Conservation (phyloP, 768 basidiomycete species). For the Ramaria sp. region DNA sequence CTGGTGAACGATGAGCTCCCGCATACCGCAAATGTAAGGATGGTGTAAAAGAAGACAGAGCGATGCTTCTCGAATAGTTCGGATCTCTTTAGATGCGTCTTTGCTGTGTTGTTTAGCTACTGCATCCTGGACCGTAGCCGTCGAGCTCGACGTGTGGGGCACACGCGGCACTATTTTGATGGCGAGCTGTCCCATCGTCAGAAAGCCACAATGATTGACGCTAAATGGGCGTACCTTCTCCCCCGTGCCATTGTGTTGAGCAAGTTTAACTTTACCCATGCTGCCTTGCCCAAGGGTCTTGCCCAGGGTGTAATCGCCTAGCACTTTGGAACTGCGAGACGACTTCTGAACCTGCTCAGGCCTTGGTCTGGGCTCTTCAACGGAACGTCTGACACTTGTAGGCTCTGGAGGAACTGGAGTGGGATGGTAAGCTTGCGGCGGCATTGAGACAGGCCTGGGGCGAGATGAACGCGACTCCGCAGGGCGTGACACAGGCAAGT, state of each 20-base stretch:
- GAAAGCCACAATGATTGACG: not conserved
- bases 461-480: slow-evolving; percentile 18
- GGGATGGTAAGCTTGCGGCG: slow-evolving; percentile 43
- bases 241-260: slow-evolving; percentile 75
- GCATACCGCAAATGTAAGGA: slow-evolving; percentile 99
- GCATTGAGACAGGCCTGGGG: slow-evolving; percentile 66
- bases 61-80: slow-evolving; percentile 92
- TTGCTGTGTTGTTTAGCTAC: slow-evolving; percentile 71
- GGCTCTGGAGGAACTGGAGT: slow-evolving; percentile 14
- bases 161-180: slow-evolving; percentile 96
- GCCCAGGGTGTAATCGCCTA: slow-evolving; percentile 92
- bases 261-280: slow-evolving; percentile 99
- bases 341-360: slow-evolving; percentile 17
- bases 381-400: slow-evolving; percentile 14
- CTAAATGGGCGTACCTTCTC: slow-evolving; percentile 65
- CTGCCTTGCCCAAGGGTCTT: slow-evolving; percentile 96
- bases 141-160: slow-evolving; percentile 46
- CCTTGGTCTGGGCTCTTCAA: slow-evolving; percentile 13
- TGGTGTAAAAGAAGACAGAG: slow-evolving; percentile 94
- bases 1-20: slow-evolving; percentile 94
- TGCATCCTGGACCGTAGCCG: slow-evolving; percentile 41
- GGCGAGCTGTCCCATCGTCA: slow-evolving; percentile 54
- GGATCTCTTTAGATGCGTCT: slow-evolving; percentile 93
- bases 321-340: slow-evolving; percentile 33
- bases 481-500: slow-evolving; percentile 41